Percentiles rank a stretch among this genome's conserved stretches.
phyloP scores from a whole-genome alignment of 2,329 filamentous ascomycete species.

The Calonectria leucothoes region DNA sequence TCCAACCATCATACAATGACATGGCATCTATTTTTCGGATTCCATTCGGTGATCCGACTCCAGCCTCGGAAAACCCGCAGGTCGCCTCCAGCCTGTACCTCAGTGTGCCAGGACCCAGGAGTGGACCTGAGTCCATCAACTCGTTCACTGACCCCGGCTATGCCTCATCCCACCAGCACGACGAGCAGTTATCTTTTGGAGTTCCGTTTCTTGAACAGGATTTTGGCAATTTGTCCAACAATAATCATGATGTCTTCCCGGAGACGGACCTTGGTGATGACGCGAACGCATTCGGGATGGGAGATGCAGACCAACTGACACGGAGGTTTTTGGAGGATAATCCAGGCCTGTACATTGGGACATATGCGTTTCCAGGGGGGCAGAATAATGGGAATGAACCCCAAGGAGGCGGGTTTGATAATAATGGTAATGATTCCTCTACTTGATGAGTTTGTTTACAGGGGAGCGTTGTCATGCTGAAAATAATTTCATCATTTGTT shows the following conservation, averaged over 20 bases:
- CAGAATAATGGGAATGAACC: neutral
- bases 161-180: neutral
- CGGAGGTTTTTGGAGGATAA: neutral
- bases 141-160: neutral
- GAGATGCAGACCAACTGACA: neutral
- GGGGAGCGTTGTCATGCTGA: neutral
- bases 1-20: neutral
- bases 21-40: neutral
- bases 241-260: neutral
- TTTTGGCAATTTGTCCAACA: neutral
- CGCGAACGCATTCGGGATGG: neutral
- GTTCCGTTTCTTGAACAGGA: rapidly evolving
- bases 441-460: neutral
- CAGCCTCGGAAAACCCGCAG: neutral
- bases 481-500: neutral
- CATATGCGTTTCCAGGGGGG: neutral
- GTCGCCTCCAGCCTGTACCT: rapidly evolving
- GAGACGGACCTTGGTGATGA: neutral
- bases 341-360: neutral
- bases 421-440: neutral
- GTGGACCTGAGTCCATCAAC: neutral
- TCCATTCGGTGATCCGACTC: neutral
- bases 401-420: neutral
- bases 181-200: neutral
- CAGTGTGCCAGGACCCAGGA: neutral